These are phyloP conservation scores for Pseudogymnoascus sp. DNA, from an alignment of 2,329 filamentous ascomycete genomes.

Conservation along the genomic window DNA sequence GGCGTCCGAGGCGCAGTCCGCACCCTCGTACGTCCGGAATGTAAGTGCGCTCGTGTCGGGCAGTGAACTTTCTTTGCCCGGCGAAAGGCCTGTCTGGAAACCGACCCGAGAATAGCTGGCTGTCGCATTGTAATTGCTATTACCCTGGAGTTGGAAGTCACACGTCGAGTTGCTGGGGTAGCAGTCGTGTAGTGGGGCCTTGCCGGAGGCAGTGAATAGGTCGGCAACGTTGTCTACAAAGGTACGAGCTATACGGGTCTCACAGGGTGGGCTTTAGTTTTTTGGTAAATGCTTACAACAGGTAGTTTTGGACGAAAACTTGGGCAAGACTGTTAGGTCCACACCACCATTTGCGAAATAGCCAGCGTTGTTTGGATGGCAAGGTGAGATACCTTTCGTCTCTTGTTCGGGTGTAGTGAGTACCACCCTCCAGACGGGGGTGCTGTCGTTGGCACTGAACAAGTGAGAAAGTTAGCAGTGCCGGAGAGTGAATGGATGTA, in stretches of 20 bases:
- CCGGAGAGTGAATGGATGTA: background rate
- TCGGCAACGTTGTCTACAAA: background rate
- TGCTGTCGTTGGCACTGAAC: background rate
- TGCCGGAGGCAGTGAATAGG: background rate
- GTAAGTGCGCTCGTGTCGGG: background rate
- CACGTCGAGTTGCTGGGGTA: background rate
- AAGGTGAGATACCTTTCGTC: background rate
- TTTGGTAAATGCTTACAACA: background rate
- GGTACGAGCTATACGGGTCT: background rate
- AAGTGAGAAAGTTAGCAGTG: background rate
- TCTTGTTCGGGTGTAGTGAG: background rate
- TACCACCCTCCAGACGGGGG: background rate
- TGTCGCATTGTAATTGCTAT: background rate
- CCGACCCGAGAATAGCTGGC: background rate
- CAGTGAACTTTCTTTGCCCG: background rate
- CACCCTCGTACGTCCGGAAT: background rate
- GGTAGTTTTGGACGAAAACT: background rate
- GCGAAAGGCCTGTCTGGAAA: background rate
- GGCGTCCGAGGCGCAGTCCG: background rate
- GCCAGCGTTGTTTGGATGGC: background rate
- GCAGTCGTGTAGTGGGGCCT: background rate
- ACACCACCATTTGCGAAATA: background rate
- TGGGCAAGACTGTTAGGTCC: background rate
- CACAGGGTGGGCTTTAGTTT: background rate
- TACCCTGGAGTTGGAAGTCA: background rate